These are phyloP conservation scores for Hemisphaericaspora nanyangensis DNA, from an alignment of 805 yeast species.

Conservation along the genomic window DNA sequence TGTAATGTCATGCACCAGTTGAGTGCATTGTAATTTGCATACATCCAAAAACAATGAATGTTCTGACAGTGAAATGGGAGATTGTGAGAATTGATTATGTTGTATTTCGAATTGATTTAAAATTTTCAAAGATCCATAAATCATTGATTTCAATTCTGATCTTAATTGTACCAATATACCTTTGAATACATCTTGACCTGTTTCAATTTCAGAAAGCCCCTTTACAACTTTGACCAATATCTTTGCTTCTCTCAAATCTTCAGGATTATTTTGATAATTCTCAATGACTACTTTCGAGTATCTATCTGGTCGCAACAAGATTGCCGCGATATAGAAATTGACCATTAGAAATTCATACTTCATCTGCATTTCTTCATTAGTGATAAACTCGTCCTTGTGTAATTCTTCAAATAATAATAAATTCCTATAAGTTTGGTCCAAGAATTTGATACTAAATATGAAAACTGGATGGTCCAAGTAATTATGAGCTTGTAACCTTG, in stretches of 20 bases:
- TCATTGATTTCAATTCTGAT: slow-evolving; percentile 21
- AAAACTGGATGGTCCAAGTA: slow-evolving; percentile 22
- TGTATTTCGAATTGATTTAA: slow-evolving; percentile 18
- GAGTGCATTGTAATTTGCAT: slow-evolving; percentile 1
- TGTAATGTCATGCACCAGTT: slow-evolving; percentile 1
- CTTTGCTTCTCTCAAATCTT: slow-evolving; percentile 21
- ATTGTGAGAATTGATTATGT: slow-evolving; percentile 4
- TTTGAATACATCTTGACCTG: slow-evolving; percentile 17
- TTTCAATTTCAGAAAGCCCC: slow-evolving; percentile 25
- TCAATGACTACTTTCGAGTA: slow-evolving; percentile 22
- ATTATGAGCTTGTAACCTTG: slow-evolving; percentile 18
- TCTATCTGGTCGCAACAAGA: slow-evolving; percentile 29
- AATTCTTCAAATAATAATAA: slow-evolving; percentile 15
- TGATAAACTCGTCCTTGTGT: slow-evolving; percentile 10
- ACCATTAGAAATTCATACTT: slow-evolving; percentile 21
- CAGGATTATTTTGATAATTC: slow-evolving; percentile 19
- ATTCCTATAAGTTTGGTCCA: slow-evolving; percentile 29
- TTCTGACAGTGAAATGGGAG: slow-evolving; percentile 9
- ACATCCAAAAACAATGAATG: slow-evolving; percentile 10
- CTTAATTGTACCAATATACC: slow-evolving; percentile 22
- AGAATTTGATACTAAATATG: slow-evolving; percentile 23
- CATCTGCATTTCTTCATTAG: slow-evolving; percentile 10
- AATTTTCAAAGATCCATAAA: slow-evolving; percentile 21
- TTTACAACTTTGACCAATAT: slow-evolving; percentile 27
- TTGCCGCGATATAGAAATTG: slow-evolving; percentile 33